Evolutionary conservation across 2,329 filamentous ascomycete genomes (phyloP).

Genomic region (Huntiella moniliformis): DNA sequence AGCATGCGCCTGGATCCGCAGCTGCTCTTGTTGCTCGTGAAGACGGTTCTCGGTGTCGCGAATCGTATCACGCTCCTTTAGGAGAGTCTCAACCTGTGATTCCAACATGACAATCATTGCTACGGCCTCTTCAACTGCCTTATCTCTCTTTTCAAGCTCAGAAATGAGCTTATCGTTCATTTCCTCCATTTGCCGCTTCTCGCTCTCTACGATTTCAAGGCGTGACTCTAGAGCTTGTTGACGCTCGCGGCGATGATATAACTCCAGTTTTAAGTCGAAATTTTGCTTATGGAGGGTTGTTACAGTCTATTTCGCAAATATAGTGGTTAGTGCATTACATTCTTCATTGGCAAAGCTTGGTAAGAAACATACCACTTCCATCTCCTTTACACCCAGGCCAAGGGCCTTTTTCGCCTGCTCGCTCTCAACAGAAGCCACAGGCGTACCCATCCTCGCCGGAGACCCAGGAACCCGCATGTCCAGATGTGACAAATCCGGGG

Average conservation of each 20-base stretch:
- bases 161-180: conserved; percentile 38
- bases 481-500: conserved; percentile 8
- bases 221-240: conserved; percentile 40
- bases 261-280: conserved; percentile 56
- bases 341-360: background rate
- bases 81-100: conserved; percentile 34
- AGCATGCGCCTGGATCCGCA: background rate
- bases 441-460: conserved; percentile 8
- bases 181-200: conserved; percentile 34
- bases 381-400: conserved; percentile 42
- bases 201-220: conserved; percentile 33
- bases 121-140: conserved; percentile 52
- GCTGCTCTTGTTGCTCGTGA: conserved; percentile 7
- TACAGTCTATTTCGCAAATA: conserved; percentile 28
- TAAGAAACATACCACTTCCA: conserved; percentile 37
- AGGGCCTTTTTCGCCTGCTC: conserved; percentile 27
- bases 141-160: conserved; percentile 49
- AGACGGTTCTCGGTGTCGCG: conserved; percentile 25
- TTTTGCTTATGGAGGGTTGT: conserved; percentile 57
- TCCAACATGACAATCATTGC: conserved; percentile 49
- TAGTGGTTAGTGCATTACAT: conserved; percentile 8
- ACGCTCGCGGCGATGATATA: conserved; percentile 49
- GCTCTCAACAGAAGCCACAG: conserved; percentile 16
- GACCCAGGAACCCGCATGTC: conserved; percentile 8
- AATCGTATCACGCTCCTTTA: conserved; percentile 34